Evolutionary conservation across 2,329 filamentous ascomycete species (phyloP).

Genomic region (Apiospora arundinis): DNA sequence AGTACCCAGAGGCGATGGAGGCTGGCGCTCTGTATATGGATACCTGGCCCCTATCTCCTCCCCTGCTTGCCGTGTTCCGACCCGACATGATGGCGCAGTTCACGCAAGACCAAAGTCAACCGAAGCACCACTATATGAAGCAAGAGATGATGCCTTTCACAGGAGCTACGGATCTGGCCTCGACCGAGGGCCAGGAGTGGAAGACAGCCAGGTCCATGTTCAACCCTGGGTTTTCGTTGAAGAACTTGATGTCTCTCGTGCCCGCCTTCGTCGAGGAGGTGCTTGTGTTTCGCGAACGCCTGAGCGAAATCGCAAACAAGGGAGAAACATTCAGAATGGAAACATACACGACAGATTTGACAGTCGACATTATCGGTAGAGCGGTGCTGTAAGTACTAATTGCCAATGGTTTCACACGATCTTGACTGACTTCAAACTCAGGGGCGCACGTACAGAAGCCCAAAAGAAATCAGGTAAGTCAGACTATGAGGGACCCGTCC

Average conservation of each 20-base stretch:
- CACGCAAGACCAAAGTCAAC: slow-evolving; percentile 39
- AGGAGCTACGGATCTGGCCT: slow-evolving; percentile 39
- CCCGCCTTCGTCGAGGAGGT: slow-evolving; percentile 37
- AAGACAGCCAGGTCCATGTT: slow-evolving; percentile 37
- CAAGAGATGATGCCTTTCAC: slow-evolving; percentile 34
- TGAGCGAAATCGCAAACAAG: slow-evolving; percentile 24
- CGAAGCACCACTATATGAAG: slow-evolving; percentile 37
- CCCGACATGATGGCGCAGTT: slow-evolving; percentile 44
- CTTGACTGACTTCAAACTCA: not conserved
- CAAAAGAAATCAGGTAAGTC: slow-evolving; percentile 25
- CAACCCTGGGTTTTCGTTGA: slow-evolving; percentile 43
- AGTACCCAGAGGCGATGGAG: slow-evolving; percentile 39
- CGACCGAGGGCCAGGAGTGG: slow-evolving; percentile 40
- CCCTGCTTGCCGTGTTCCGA: slow-evolving; percentile 39
- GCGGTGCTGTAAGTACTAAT: slow-evolving; percentile 27
- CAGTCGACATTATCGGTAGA: slow-evolving; percentile 33
- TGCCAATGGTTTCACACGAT: slow-evolving; percentile 32
- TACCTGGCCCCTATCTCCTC: slow-evolving; percentile 43
- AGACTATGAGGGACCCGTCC: too few species aligned
- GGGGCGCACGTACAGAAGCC: slow-evolving; percentile 31
- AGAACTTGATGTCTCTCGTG: slow-evolving; percentile 40
- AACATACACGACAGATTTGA: slow-evolving; percentile 31
- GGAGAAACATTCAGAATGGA: slow-evolving; percentile 33
- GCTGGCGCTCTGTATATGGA: slow-evolving; percentile 45
- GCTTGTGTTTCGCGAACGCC: slow-evolving; percentile 28